Evolutionary conservation across 306 rosid species (phyloP).

Genomic region (Crotalaria pallida): DNA sequence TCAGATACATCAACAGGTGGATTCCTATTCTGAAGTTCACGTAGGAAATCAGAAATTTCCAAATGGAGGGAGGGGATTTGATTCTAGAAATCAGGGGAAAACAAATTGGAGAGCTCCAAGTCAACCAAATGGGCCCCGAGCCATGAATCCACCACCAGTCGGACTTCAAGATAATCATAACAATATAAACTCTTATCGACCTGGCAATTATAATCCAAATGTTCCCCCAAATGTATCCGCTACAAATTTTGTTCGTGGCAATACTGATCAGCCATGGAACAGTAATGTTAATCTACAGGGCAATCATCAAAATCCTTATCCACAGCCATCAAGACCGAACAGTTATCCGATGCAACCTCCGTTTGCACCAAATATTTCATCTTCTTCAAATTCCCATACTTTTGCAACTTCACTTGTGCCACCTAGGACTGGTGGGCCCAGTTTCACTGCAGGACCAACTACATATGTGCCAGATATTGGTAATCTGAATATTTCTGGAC

Average conservation of each 20-base stretch:
- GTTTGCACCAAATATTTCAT: slow-evolving; percentile 38
- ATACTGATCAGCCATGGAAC: slow-evolving; percentile 41
- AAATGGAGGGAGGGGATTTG: slow-evolving; percentile 47
- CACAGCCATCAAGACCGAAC: slow-evolving; percentile 47
- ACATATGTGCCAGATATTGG: slow-evolving; percentile 51
- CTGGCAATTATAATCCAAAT: slow-evolving; percentile 29
- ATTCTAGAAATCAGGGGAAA: slow-evolving; percentile 50
- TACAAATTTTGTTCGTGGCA: slow-evolving; percentile 37
- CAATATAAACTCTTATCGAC: slow-evolving; percentile 27
- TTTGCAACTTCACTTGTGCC: slow-evolving; percentile 41
- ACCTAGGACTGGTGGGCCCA: slow-evolving; percentile 48
- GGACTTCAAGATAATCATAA: slow-evolving; percentile 48
- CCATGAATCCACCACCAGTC: slow-evolving; percentile 41
- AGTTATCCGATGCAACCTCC: slow-evolving; percentile 42
- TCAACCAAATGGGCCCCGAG: slow-evolving; percentile 42
- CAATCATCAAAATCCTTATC: slow-evolving; percentile 42
- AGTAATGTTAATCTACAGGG: slow-evolving; percentile 37
- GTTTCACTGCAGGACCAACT: slow-evolving; percentile 37
- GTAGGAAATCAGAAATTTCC: slow-evolving; percentile 45
- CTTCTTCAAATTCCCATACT: slow-evolving; percentile 36
- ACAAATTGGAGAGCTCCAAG: slow-evolving; percentile 36
- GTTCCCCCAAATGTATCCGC: slow-evolving; percentile 39
- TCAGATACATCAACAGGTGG: slow-evolving; percentile 34
- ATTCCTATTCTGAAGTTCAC: slow-evolving; percentile 34
- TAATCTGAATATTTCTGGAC: slow-evolving; percentile 47